These are phyloP conservation scores for Pleurotus tuoliensis DNA, from an alignment of 768 basidiomycete species.

Conservation along the genomic window DNA sequence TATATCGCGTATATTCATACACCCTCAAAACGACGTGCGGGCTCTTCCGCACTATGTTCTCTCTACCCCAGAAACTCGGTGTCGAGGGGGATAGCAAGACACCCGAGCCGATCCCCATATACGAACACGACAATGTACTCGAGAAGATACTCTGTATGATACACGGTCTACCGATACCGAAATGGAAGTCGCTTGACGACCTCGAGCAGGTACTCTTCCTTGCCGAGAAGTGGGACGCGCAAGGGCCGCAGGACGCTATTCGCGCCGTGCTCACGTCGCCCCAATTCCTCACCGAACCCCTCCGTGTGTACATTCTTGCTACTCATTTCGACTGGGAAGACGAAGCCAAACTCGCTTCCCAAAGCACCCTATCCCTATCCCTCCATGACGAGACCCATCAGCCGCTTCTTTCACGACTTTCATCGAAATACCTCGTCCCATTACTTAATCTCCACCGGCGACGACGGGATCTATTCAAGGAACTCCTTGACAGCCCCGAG, in stretches of 20 bases:
- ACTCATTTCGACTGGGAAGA: constrained; percentile 60
- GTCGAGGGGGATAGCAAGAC: constrained; percentile 3
- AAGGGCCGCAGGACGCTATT: constrained; percentile 53
- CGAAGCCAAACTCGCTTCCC: constrained; percentile 53
- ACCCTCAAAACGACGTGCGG: constrained; percentile 36
- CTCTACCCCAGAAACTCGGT: constrained; percentile 15
- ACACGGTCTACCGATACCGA: constrained; percentile 47
- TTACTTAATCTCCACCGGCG: constrained; percentile 55
- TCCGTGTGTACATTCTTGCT: constrained; percentile 52
- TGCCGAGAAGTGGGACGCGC: constrained; percentile 72
- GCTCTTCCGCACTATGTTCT: constrained; percentile 57
- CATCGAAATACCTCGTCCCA: constrained; percentile 47
- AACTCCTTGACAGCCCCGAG: constrained; percentile 53
- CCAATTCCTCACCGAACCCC: constrained; percentile 40
- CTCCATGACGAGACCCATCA: constrained; percentile 39
- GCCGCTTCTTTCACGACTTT: constrained; percentile 40
- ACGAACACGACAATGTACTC: constrained; percentile 41
- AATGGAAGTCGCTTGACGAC: constrained; percentile 45
- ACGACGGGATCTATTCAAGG: constrained; percentile 47
- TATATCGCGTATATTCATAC: constrained; percentile 40
- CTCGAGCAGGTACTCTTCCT: constrained; percentile 53
- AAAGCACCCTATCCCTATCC: constrained; percentile 53
- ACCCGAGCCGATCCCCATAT: constrained; percentile 28
- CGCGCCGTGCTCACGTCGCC: constrained; percentile 48
- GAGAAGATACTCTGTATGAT: constrained; percentile 55